These are phyloP conservation scores for Calonectria pseudoreteaudii DNA, from an alignment of 2,329 filamentous ascomycete genomes.

Conservation along the genomic window DNA sequence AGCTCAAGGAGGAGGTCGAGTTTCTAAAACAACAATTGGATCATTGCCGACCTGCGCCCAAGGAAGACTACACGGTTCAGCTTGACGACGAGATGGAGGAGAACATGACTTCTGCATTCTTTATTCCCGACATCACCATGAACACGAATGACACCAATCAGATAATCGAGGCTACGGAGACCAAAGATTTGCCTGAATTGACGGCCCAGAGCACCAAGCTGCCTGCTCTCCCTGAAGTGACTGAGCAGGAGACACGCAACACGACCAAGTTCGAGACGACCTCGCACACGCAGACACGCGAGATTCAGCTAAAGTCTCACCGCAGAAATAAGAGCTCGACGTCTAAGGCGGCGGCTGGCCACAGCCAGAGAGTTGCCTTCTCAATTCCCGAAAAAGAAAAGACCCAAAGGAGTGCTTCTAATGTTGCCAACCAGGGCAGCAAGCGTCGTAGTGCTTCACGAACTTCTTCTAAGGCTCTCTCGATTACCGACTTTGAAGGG, in stretches of 20 bases:
- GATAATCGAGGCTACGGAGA: conserved; percentile 46
- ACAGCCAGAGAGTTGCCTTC: conserved; percentile 55
- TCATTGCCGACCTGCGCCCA: conserved; percentile 52
- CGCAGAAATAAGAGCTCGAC: conserved; percentile 42
- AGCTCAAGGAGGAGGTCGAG: conserved; percentile 61
- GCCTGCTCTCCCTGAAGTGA: conserved; percentile 43
- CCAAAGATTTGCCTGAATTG: conserved; percentile 47
- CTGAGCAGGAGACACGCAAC: conserved; percentile 43
- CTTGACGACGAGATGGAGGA: conserved; percentile 57
- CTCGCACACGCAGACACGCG: conserved; percentile 42
- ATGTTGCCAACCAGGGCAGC: conserved; percentile 56
- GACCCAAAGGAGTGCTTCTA: conserved; percentile 44
- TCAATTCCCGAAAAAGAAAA: conserved; percentile 54
- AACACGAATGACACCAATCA: conserved; percentile 53
- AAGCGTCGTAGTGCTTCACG: conserved; percentile 50
- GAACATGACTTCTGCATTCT: conserved; percentile 70
- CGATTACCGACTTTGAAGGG: conserved; percentile 39
- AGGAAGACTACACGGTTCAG: conserved; percentile 50
- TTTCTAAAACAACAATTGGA: conserved; percentile 59
- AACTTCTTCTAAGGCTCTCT: conserved; percentile 35
- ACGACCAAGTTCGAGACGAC: conserved; percentile 45
- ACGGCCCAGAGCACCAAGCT: conserved; percentile 48
- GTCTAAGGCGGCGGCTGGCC: conserved; percentile 37
- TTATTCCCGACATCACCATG: conserved; percentile 69
- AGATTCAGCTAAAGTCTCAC: conserved; percentile 42